Base-by-base conservation (phyloP, 495 filamentous ascomycete genomes). In the Aspergillus campestris region DNA sequence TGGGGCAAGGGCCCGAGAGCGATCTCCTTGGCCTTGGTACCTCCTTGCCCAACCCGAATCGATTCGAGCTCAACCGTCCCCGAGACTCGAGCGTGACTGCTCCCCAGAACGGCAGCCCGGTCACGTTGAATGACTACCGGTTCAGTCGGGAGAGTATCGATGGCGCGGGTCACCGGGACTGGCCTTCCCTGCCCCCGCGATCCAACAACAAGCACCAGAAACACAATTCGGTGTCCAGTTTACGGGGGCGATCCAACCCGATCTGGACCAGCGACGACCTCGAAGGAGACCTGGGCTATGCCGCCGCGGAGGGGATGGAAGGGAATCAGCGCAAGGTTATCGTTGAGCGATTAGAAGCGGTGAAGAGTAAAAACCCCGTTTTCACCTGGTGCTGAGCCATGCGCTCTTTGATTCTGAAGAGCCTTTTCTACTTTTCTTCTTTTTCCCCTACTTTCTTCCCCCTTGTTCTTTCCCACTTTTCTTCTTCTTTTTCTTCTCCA, bases 241-340 rank as follows among this genome's bases (percentile, higher is more conserved):
- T 30, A 3, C 60, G 52, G 9, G 65, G 60, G 42, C 54, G 56
- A 14, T 54, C 55, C 7, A 52, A 60, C 37, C 56, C 65, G 52
- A 56, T 71, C 27, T 72, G 73, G 40, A 82, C 83, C 42, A 80
- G 78, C 32, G 87, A 89, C 44, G 88, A 94, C 59, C 69, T 82
- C 0, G 92, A 95, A 52, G 91, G 90, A 0, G 92, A 98, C 64
- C 67, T 98, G 18, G 92, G 92, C 6, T 97, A 94, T 64, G 88
- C 89, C 7, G 94, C 87, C 8, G 90, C 89, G 1, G 85, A 86
- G 60, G 94, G 82, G n/a, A 86, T 89, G 83, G 89, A 95, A 60
- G 85, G 87, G 3, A 84, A 86, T 44, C 79, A 83, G 61, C 77
- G 89, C 48, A 90, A 89, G 65, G 94, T 98, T 34, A 97, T 97